Evolutionary conservation across 495 filamentous ascomycete species (phyloP), one percentile per base, ranked within the genome.

Genomic region (Jackrogersella minutella): DNA sequence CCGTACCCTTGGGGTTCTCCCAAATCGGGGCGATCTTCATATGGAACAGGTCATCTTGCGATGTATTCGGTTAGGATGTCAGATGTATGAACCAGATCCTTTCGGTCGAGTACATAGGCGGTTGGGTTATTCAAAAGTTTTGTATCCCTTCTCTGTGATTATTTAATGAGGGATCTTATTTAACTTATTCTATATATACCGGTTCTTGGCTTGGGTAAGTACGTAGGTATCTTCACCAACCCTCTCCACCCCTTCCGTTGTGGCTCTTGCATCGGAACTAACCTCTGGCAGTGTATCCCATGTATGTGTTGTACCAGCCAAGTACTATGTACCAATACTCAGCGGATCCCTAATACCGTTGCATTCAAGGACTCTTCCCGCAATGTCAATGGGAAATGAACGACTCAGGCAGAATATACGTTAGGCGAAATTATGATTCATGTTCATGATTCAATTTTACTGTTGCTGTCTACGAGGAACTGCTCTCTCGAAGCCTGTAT

Each of bases 71-170:
- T 47, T 68, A 66, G 51, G 63, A 56, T 44, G 30, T 44, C 50
- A 71, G 66, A 69, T 69, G 55, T 62, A 58, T 58, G 55, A 50
- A 37, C 55, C 50, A 69, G 69, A 74, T 74, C 69, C 62, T 64
- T 62, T 49, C 54, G 36, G 21, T 30, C 26, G 7, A 30, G 26
- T 30, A n/a, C n/a, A 14, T 31, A 49, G 28, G 40, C 40, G 37
- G 30, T 46, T 43, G 26, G 36, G 28, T 44, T 46, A 51, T 19
- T 33, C 10, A n/a, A 55, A 63, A 63, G 39, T 50, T 63, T 62
- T 63, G 31, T 41, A 44, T n/a, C 40, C n/a, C 30, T 31, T 41
- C 31, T 16, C 10, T 26, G 34, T 17, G 14, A 34, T 3, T 4
- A 33, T 34, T 51, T 34, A 14, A 17, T 13, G 7, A 51, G 28